Percentiles rank a stretch among this genome's conserved stretches.
phyloP scores from a whole-genome alignment of 495 filamentous ascomycete genomes.

The Neurospora sp. region DNA sequence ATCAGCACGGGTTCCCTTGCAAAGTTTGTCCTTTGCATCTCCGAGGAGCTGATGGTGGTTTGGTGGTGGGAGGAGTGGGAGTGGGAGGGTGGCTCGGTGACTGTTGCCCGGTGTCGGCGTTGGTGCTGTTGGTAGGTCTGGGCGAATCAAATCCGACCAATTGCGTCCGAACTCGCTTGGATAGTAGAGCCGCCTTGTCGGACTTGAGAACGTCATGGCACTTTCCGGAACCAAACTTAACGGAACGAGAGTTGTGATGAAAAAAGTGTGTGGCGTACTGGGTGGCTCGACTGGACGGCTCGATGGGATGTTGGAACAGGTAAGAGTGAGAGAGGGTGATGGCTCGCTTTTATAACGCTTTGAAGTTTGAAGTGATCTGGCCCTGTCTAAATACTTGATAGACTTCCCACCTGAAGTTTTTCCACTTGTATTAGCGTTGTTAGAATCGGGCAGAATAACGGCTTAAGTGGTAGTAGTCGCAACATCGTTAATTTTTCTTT shows the following conservation, averaged over 20 bases:
- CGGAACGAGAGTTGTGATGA: not conserved
- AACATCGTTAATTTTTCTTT: not conserved
- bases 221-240: not conserved
- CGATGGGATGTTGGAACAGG: not conserved
- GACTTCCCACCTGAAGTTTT: not conserved
- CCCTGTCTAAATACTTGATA: not conserved
- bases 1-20: constrained; percentile 3
- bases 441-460: not conserved
- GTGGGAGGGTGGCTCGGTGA: not conserved
- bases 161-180: not conserved
- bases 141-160: not conserved
- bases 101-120: not conserved
- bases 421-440: not conserved
- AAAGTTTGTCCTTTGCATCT: constrained; percentile 18
- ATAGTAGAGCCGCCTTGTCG: not conserved
- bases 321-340: not conserved
- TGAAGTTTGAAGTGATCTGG: not conserved
- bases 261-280: not conserved
- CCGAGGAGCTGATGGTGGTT: constrained; percentile 17
- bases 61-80: not conserved
- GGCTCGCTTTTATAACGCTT: not conserved
- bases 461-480: not conserved
- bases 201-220: not conserved
- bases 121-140: not conserved
- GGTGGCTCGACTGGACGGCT: not conserved